Base-by-base conservation (phyloP, 2,329 filamentous ascomycete species). In the Alternaria infectoria region DNA sequence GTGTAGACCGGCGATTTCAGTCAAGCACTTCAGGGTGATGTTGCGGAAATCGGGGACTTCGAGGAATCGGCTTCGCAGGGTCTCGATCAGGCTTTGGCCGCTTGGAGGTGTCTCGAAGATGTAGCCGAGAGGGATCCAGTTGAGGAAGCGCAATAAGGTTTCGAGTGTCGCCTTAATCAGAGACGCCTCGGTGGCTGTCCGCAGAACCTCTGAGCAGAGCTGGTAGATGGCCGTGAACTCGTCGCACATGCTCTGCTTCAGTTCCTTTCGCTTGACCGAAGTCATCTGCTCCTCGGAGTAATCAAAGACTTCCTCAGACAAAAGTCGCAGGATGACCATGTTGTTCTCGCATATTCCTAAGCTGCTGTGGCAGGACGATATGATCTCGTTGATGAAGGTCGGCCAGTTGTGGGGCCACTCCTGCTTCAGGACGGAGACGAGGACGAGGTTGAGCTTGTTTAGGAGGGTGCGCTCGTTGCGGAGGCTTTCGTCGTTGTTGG, bases 331-430 rank as follows among this genome's bases (percentile, higher is more conserved):
- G 73, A 99, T 98, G 69, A 93, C 93, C 96, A 99, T 99, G 86
- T 99, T 99, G 85, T 99, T 99, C 84, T 99, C 96, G 87, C 96
- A 99, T 74, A 99, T 96, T 40, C 95, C 96, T 57, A 99, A 86
- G 81, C 92, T 97, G 71, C 93, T 95, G 80, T 97, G 94, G 83
- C 94, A 98, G 59, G 96, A 95, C 21, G 93, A 91, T 74, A 99
- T 93, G 81, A 99, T 99, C 85, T 99, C 96, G 85, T 98, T 98
- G 87, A 99, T 98, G 82, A 99, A 99, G 19, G 93, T 97, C 11
- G 96, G 96, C 96, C 96, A 99, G 86, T 99, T 97, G 83, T 98
- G 95, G 61, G 96, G 96, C 96, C 96, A 99, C 83, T 99, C 96
- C 83, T 99, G 96, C 86, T 99, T 99, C 77, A 99, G 86, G 68